Evolutionary conservation across 345 rosid genomes (phyloP).

Genomic region (Citrus australasica): DNA sequence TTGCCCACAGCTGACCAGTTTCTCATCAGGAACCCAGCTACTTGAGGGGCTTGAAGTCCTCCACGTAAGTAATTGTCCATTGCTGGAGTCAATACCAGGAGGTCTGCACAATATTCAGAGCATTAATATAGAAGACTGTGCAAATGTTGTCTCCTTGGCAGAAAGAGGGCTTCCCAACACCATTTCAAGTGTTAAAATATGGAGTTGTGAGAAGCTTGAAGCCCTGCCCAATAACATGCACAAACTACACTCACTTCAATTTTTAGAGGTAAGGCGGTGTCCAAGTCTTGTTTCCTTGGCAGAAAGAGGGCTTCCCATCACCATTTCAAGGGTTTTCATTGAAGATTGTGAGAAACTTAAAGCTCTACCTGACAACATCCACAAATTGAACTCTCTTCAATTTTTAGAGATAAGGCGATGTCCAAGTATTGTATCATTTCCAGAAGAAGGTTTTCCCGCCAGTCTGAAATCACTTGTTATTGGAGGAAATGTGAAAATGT

Average conservation of each 20-base stretch:
- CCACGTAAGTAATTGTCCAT: not conserved
- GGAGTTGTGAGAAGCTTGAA: not conserved
- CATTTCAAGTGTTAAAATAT: not conserved
- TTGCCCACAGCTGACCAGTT: not conserved
- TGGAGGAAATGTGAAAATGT: not conserved
- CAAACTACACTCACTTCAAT: not conserved
- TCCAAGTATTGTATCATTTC: not conserved
- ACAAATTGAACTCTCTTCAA: not conserved
- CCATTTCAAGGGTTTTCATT: not conserved
- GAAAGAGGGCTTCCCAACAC: not conserved
- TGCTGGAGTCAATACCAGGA: not conserved
- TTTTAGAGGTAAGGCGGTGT: not conserved
- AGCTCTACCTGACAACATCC: not conserved
- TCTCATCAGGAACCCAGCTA: not conserved
- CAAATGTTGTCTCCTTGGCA: not conserved
- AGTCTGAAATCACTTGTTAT: not conserved
- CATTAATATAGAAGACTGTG: not conserved
- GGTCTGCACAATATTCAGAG: not conserved
- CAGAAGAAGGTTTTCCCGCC: not conserved
- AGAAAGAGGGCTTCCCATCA: not conserved
- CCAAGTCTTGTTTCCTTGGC: not conserved
- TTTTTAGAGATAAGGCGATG: not conserved
- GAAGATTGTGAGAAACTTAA: not conserved
- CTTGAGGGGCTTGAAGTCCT: not conserved
- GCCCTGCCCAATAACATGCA: not conserved